Conservation (phyloP, 1,139 yeast species). For the Hemisphaericaspora xylanilytica region DNA sequence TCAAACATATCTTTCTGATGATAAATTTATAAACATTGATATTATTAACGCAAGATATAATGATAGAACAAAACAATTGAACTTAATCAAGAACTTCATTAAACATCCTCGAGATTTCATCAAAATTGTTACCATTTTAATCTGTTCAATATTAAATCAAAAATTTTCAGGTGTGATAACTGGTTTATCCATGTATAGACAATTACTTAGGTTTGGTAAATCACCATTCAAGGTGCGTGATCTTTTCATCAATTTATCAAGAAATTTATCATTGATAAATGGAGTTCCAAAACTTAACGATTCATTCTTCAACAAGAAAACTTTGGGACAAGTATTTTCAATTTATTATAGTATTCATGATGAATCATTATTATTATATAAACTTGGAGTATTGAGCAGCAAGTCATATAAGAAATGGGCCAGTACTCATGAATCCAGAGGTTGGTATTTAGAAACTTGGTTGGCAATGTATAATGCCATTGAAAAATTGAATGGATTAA, state of each 20-base stretch:
- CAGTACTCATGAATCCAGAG: constrained; percentile 53
- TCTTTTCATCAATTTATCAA: constrained; percentile 22
- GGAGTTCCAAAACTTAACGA: constrained; percentile 17
- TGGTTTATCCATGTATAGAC: constrained; percentile 61
- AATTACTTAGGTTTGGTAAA: constrained; percentile 68
- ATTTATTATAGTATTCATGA: constrained; percentile 65
- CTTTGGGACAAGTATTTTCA: constrained; percentile 48
- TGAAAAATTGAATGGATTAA: constrained; percentile 35
- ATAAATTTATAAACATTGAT: constrained; percentile 28
- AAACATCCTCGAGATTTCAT: constrained; percentile 44
- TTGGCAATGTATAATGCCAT: constrained; percentile 51
- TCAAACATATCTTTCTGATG: constrained; percentile 37
- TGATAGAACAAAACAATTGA: constrained; percentile 32
- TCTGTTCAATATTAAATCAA: constrained; percentile 32
- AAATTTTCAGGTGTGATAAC: constrained; percentile 40
- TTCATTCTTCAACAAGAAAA: constrained; percentile 39
- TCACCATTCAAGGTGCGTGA: constrained; percentile 57
- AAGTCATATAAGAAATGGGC: constrained; percentile 34
- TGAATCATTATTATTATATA: constrained; percentile 54
- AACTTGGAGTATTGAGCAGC: constrained; percentile 49
- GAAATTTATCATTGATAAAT: constrained; percentile 6
- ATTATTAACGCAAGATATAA: constrained; percentile 32
- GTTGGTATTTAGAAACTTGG: constrained; percentile 65
- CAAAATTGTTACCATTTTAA: constrained; percentile 32
- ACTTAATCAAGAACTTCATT: constrained; percentile 36